phyloP scores from a whole-genome alignment of 129 eudicot genomes.

The Solidago caesia region DNA sequence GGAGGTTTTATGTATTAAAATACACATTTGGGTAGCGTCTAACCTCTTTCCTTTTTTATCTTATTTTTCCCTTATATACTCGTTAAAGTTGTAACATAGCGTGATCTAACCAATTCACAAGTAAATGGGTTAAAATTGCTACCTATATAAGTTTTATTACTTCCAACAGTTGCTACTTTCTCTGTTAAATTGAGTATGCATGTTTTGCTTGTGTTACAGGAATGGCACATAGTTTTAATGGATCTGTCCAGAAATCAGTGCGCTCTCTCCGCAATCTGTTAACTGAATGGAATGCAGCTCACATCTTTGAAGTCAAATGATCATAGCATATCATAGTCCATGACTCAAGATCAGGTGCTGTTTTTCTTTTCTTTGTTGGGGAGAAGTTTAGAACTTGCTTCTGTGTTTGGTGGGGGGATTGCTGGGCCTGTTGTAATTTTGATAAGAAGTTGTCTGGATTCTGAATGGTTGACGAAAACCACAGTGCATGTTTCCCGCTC shows the following conservation, averaged over 20 bases:
- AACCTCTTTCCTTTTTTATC: background rate
- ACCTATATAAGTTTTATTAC: background rate
- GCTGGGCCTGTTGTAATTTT: constrained; percentile 15
- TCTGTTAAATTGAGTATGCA: background rate
- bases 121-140: constrained; percentile 1
- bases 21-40: background rate
- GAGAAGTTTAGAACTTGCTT: background rate
- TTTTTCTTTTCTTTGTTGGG: background rate
- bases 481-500: background rate
- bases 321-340: constrained; percentile 17
- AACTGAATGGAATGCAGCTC: constrained; percentile 17
- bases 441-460: constrained; percentile 11
- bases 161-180: background rate
- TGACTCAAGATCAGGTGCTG: background rate
- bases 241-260: background rate
- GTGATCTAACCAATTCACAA: background rate
- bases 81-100: background rate
- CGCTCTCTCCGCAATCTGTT: constrained; percentile 7
- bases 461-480: background rate
- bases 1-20: background rate
- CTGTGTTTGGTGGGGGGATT: background rate
- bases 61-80: background rate
- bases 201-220: constrained; percentile 22
- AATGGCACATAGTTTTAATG: constrained; percentile 20
- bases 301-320: constrained; percentile 9